Evolutionary conservation across 495 filamentous ascomycete genomes (phyloP).

Genomic region (Neurospora africana): DNA sequence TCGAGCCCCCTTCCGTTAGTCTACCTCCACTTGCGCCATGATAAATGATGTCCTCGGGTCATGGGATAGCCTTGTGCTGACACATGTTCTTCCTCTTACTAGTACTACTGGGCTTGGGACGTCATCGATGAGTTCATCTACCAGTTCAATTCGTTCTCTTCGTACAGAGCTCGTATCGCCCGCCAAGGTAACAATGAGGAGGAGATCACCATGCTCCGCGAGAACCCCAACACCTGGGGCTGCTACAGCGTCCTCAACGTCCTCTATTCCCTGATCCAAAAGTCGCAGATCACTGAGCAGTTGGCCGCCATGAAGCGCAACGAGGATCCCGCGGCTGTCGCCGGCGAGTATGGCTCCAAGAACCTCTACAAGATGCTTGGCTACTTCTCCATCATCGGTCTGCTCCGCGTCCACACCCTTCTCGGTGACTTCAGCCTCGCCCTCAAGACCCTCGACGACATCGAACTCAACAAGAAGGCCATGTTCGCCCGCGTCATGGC

Average conservation of each 20-base stretch:
- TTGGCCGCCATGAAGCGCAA: constrained; percentile 86
- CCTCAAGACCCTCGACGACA: constrained; percentile 96
- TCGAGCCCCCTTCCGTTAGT: constrained; percentile 90
- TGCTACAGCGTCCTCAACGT: constrained; percentile 99
- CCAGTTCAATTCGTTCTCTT: constrained; percentile 98
- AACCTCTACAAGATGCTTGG: constrained; percentile 95
- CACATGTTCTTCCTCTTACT: constrained; percentile 3
- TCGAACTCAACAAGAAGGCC: constrained; percentile 99
- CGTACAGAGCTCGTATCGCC: constrained; percentile 85
- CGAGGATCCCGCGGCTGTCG: constrained; percentile 74
- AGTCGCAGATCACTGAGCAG: constrained; percentile 96
- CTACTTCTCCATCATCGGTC: constrained; percentile 97
- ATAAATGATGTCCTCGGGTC: neutral
- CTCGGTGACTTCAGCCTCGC: constrained; percentile 97
- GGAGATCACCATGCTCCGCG: constrained; percentile 79
- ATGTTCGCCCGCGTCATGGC: constrained; percentile 99
- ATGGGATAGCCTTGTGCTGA: neutral
- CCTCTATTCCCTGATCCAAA: constrained; percentile 95
- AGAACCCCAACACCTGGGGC: constrained; percentile 97
- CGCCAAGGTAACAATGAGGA: constrained; percentile 76
- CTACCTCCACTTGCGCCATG: neutral
- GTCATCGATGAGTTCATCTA: constrained; percentile 99
- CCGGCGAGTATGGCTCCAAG: constrained; percentile 88
- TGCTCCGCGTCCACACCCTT: constrained; percentile 91
- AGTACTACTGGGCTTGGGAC: constrained; percentile 99